Evolutionary conservation across 176 grass and related monocot genomes (phyloP), one percentile per base, ranked within the genome.

Genomic region (Panicum miliaceum): DNA sequence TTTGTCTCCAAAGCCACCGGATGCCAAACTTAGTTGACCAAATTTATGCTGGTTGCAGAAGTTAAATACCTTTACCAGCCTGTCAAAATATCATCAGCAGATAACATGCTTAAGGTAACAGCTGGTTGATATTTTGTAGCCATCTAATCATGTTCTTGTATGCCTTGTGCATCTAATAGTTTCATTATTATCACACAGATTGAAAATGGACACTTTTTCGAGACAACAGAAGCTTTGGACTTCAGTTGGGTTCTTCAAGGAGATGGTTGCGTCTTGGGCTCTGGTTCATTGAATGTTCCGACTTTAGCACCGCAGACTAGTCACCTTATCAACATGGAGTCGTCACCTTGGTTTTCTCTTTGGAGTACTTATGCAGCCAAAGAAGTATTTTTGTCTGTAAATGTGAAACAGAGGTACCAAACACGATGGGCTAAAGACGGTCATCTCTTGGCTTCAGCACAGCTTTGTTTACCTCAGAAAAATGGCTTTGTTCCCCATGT

Each of bases 61-160:
- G 89, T 98, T 81, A 98, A 98, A 82, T 98, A 93, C 86, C 81
- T 94, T 80, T 90, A 98, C 89, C 96, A 98, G 71, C 91, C 92
- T 84, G 84, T 98, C 77, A 93, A 98, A 84, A 82, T 93, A 65
- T 84, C 70, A 19, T 82, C 86, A 82, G 56, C 71, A 27, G 91
- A 92, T 78, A 79, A 64, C n/a, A 76, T 79, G 37, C 84, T 98
- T 68, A 86, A 98, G 96, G 96, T 91, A 98, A 37, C 77, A 57
- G 80, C 22, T 83, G 8, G 27, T 89, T 14, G 8, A 73, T 73
- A 48, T 73, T 51, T 52, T 26, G 3, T 83, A 65, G 68, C 40
- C 8, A 11, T 59, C 2, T 34, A 51, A 48, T 75, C 60, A 38
- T 68, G 88, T 53, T 54, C 18, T 87, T 71, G 23, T 29, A 59